Evolutionary conservation across 176 grass and related monocot genomes (phyloP).

Genomic region (Aegilops umbellulata): DNA sequence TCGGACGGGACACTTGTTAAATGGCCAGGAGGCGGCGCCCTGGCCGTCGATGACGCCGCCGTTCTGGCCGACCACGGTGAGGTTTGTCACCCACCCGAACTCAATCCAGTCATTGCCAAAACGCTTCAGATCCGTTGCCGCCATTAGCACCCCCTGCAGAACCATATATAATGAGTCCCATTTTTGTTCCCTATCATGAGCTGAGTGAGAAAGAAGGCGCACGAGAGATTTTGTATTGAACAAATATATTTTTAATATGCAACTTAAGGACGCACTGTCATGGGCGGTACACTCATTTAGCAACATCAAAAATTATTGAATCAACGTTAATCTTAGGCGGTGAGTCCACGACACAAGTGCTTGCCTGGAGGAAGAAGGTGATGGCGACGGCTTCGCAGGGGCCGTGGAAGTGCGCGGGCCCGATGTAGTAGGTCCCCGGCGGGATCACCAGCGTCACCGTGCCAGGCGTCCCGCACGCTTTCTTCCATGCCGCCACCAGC

Average conservation of each 20-base stretch:
- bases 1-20: slow-evolving; percentile 49
- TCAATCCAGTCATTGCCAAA: background rate
- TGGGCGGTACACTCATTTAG: too few relatives aligned
- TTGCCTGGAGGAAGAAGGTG: slow-evolving; percentile 45
- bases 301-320: too few relatives aligned
- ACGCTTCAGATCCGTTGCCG: background rate
- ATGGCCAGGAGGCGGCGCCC: slow-evolving; percentile 61
- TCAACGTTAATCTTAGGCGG: too few relatives aligned
- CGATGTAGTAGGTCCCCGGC: slow-evolving; percentile 36
- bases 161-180: too few relatives aligned
- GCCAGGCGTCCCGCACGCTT: slow-evolving; percentile 36
- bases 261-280: too few relatives aligned
- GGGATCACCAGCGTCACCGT: slow-evolving; percentile 39
- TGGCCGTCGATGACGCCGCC: slow-evolving; percentile 52
- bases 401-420: slow-evolving; percentile 44
- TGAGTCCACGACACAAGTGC: too few relatives aligned
- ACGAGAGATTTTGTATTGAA: too few relatives aligned
- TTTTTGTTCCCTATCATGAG: too few relatives aligned
- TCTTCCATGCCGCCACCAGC: slow-evolving; percentile 48
- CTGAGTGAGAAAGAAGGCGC: too few relatives aligned
- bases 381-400: slow-evolving; percentile 48
- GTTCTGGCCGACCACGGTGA: background rate
- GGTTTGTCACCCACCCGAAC: background rate
- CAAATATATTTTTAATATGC: too few relatives aligned
- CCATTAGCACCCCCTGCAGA: background rate